Base-by-base conservation (phyloP, 495 filamentous ascomycete genomes). In the Melanomma pulvis-pyrius region DNA sequence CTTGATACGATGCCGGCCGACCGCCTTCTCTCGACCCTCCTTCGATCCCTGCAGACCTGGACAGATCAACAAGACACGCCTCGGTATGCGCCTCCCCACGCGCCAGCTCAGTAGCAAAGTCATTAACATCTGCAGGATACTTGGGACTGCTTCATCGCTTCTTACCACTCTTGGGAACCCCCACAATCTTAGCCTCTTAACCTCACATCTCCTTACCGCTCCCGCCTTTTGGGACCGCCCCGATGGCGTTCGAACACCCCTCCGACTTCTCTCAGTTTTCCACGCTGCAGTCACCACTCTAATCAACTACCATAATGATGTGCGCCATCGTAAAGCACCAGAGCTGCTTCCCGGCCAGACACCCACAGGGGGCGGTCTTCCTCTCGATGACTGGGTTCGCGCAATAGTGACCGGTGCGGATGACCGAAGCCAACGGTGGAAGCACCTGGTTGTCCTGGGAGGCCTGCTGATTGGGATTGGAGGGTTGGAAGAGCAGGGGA, bases 381-480 rank as follows among this genome's bases (percentile, higher is more conserved):
- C 69, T 22, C 46, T 80, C 39, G 90, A 96, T 65, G 90, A 87
- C 36, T 98, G 94, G 94, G 82, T 90, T 6, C 86, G 86, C 65
- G 92, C 92, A 0, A 83, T 96, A 1, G 84, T 92, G 22, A 88
- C 87, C 71, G 93, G 94, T 12, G 87, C 91, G 3, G 91, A 98
- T 73, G 89, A 93, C 13, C 83, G 85, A 67, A 92, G 92, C 1
- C 89, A 86, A 51, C 80, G 92, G 76, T 97, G 93, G 94, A 87
- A 91, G 78, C 94, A 98, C 78, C 72, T 92, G 26, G 80, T 97
- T 25, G 82, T 93, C 1, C 83, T 98, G 9, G 86, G 84, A 1
- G 94, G 94, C 13, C 79, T 98, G 13, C 73, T 98, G 69, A 83
- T 93, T 69, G 94, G 92, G 41, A 90, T 92, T 74, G 88, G 92